These are phyloP conservation scores for Blastocystis sp. DNA, from an alignment of 352 stramenopile genomes.

Conservation along the genomic window DNA sequence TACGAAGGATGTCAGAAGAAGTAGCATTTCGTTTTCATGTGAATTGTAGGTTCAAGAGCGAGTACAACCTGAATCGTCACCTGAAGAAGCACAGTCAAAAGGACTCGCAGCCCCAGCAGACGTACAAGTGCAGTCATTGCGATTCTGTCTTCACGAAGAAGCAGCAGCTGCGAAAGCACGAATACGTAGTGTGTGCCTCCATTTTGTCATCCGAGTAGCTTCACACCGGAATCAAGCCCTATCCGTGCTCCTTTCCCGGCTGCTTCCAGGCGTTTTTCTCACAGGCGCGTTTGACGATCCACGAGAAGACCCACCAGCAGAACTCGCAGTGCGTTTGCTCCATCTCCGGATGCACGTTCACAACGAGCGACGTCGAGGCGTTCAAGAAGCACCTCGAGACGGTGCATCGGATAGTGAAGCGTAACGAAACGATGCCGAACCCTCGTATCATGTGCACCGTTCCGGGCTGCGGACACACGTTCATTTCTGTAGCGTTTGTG, in stretches of 20 bases:
- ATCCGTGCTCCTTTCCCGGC: slow-evolving; percentile 37
- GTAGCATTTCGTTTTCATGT: neutral
- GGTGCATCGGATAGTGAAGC: neutral
- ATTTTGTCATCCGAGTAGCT: slow-evolving; percentile 12
- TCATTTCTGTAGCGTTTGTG: slow-evolving; percentile 28
- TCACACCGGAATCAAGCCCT: slow-evolving; percentile 59
- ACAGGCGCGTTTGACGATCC: neutral
- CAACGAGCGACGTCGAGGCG: neutral
- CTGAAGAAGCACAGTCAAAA: slow-evolving; percentile 41
- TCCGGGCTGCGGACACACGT: slow-evolving; percentile 16
- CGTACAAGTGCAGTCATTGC: slow-evolving; percentile 64
- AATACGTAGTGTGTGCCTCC: slow-evolving; percentile 3
- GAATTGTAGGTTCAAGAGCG: slow-evolving; percentile 46
- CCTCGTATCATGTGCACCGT: slow-evolving; percentile 29
- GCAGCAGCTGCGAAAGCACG: slow-evolving; percentile 46
- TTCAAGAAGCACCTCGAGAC: slow-evolving; percentile 54
- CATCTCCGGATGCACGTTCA: slow-evolving; percentile 11
- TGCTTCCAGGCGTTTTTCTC: slow-evolving; percentile 41
- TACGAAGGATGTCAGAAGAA: slow-evolving; percentile 52
- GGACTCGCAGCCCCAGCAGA: neutral
- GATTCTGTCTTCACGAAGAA: slow-evolving; percentile 36
- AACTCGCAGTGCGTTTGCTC: slow-evolving; percentile 24
- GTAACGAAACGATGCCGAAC: neutral
- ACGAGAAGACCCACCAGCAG: slow-evolving; percentile 25
- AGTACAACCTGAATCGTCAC: slow-evolving; percentile 66